Percentiles rank a stretch among this genome's conserved stretches.
Conservation (phyloP, 2,329 filamentous ascomycete species). For the Pseudogymnoascus sp. region DNA sequence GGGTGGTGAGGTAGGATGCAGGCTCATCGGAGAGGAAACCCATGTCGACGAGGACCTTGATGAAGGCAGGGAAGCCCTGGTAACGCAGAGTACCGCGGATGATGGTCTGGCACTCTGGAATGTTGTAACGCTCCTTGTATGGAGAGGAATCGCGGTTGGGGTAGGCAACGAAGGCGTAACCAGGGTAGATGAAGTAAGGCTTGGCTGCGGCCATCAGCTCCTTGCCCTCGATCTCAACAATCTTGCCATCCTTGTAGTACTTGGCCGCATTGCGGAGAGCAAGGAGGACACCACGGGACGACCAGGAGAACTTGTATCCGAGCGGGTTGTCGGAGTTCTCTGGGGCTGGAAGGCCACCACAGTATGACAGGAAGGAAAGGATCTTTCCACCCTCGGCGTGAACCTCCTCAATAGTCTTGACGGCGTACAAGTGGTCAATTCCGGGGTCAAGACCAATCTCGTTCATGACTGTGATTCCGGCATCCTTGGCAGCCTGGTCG, state of each 20-base stretch:
- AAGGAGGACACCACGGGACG: slow-evolving; percentile 74
- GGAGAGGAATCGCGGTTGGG: slow-evolving; percentile 83
- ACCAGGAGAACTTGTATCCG: slow-evolving; percentile 80
- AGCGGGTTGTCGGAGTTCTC: slow-evolving; percentile 81
- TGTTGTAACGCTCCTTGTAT: slow-evolving; percentile 79
- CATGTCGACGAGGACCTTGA: slow-evolving; percentile 78
- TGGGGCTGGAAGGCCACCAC: slow-evolving; percentile 64
- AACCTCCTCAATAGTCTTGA: slow-evolving; percentile 83
- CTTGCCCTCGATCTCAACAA: slow-evolving; percentile 53
- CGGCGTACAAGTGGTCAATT: slow-evolving; percentile 65
- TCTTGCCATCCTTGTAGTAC: slow-evolving; percentile 71
- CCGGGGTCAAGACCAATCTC: slow-evolving; percentile 77
- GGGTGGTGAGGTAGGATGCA: slow-evolving; percentile 54
- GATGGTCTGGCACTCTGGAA: slow-evolving; percentile 84
- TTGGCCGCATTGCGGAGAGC: slow-evolving; percentile 79
- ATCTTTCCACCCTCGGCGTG: slow-evolving; percentile 83
- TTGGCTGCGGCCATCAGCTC: slow-evolving; percentile 82
- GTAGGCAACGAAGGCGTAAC: slow-evolving; percentile 84
- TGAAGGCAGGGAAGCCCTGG: slow-evolving; percentile 82
- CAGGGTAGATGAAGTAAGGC: slow-evolving; percentile 84
- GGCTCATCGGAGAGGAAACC: slow-evolving; percentile 74
- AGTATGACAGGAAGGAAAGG: slow-evolving; percentile 71
- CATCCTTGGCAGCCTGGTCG: slow-evolving; percentile 71
- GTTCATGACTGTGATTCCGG: slow-evolving; percentile 95
- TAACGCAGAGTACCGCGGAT: slow-evolving; percentile 80